Evolutionary conservation across 352 stramenopile genomes (phyloP), one percentile per base, ranked within the genome.

Genomic region (Hyaloperonospora arabidopsidis): DNA sequence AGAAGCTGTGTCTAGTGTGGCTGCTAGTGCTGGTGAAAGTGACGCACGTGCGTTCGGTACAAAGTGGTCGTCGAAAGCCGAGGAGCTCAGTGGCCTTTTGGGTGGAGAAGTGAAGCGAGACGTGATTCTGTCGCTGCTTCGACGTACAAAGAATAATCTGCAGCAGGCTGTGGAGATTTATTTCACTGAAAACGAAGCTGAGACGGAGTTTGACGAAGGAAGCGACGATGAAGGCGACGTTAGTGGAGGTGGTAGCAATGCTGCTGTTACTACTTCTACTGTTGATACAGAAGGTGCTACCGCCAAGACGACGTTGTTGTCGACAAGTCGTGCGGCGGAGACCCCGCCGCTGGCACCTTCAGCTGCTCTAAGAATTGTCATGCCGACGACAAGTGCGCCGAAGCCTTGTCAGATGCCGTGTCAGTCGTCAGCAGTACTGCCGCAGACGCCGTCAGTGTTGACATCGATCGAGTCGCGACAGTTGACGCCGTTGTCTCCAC

Each of bases 81-180:
- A 61, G 4, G 82, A 88, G 28, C 61, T 89, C 1, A 84, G 68
- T 32, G 77, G 86, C n/a, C 65, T 93, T 12, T 73, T 93, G 23
- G 81, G 79, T 18, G 79, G 78, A 36, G 66, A 88, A 50, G 72
- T 90, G 2, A 61, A 70, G 47, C 66, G 69, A 28, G 67, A 83
- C 18, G 50, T 71, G 17, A 85, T 93, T 43, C 34, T 76, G 28
- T 63, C 44, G 23, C 61, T 93, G 23, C 59, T 93, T 23, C 61
- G 55, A 6, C 73, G 81, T 51, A 86, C 81, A n/a, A 72, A 74
- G 19, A 74, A 84, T 54, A 79, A 93, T 43, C 45, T 91, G 35
- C 72, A 89, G 40, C 84, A 86, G 51, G 77, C 84, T 0, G 81
- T 90, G 22, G 81, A 92, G 49, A 70, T 90, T 29, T 92, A 82